phyloP scores from a whole-genome alignment of 1,139 yeast genomes.

The Magnusiomyces magnusii region DNA sequence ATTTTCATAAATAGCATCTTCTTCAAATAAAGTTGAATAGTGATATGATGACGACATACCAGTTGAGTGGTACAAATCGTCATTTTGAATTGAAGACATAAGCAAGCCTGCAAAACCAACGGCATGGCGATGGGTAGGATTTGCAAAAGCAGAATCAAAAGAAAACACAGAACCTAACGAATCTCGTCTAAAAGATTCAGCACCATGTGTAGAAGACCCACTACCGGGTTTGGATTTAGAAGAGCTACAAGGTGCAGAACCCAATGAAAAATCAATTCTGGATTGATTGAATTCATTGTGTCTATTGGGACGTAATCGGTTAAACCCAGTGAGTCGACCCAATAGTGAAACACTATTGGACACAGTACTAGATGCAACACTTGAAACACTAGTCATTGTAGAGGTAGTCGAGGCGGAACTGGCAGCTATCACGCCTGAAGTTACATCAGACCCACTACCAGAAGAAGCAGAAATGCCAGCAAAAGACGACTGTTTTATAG shows the following conservation, averaged over 20 bases:
- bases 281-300: constrained; percentile 23
- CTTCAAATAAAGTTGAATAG: constrained; percentile 4
- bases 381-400: not conserved
- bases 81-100: constrained; percentile 31
- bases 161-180: constrained; percentile 29
- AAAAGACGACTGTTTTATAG: constrained; percentile 4
- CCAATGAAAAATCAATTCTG: constrained; percentile 18
- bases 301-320: constrained; percentile 19
- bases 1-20: constrained; percentile 14
- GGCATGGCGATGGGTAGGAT: constrained; percentile 27
- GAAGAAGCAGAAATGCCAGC: not conserved
- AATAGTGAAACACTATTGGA: constrained; percentile 19
- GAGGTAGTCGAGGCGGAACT: constrained; percentile 5
- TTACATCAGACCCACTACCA: constrained; percentile 1
- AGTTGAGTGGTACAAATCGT: constrained; percentile 18
- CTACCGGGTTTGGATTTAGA: not conserved
- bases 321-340: constrained; percentile 22
- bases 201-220: not conserved
- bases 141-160: constrained; percentile 23
- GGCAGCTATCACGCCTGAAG: not conserved
- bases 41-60: constrained; percentile 1
- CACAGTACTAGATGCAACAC: not conserved
- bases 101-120: constrained; percentile 34
- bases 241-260: not conserved
- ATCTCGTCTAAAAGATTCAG: constrained; percentile 23